Percentiles rank a stretch among this genome's conserved stretches.
Conservation (phyloP, 805 yeast genomes). For the Wickerhamiella alocasiicola region DNA sequence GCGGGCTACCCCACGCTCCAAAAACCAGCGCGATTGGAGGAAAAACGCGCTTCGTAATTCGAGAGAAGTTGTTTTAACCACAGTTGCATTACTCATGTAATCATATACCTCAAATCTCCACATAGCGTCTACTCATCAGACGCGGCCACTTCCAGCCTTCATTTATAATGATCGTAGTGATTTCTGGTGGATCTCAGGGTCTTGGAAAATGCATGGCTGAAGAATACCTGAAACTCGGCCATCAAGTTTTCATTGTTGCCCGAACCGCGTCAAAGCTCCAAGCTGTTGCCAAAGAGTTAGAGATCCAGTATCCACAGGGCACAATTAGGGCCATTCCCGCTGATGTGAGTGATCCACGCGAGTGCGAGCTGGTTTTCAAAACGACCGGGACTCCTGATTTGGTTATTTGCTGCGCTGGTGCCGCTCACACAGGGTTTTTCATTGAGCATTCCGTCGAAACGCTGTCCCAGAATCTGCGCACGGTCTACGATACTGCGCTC, state of each 20-base stretch:
- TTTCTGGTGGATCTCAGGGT: conserved; percentile 96
- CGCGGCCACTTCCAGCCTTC: no score
- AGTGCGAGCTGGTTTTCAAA: conserved; percentile 36
- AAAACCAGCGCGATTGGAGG: no score
- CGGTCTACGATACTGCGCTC: conserved; percentile 63
- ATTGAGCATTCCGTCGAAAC: conserved; percentile 49
- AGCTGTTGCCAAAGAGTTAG: conserved; percentile 36
- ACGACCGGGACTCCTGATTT: conserved; percentile 47
- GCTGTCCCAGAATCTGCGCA: conserved; percentile 46
- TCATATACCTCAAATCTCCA: no score
- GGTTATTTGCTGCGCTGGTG: conserved; percentile 79
- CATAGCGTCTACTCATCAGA: no score
- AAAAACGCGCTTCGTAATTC: no score
- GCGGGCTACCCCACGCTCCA: no score
- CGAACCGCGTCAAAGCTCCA: conserved; percentile 53
- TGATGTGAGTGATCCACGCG: conserved; percentile 49
- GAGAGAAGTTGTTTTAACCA: no score
- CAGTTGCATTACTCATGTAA: no score
- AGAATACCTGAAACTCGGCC: conserved; percentile 39
- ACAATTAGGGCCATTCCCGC: conserved; percentile 31
- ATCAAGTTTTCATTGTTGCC: conserved; percentile 63
- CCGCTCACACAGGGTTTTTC: conserved; percentile 67
- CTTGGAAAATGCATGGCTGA: conserved; percentile 70
- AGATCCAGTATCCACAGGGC: background rate
- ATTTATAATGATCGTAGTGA: conserved; percentile 38